Evolutionary conservation across 1,284 basidiomycete species (phyloP).

Genomic region (Leccinum cinnamomeum): DNA sequence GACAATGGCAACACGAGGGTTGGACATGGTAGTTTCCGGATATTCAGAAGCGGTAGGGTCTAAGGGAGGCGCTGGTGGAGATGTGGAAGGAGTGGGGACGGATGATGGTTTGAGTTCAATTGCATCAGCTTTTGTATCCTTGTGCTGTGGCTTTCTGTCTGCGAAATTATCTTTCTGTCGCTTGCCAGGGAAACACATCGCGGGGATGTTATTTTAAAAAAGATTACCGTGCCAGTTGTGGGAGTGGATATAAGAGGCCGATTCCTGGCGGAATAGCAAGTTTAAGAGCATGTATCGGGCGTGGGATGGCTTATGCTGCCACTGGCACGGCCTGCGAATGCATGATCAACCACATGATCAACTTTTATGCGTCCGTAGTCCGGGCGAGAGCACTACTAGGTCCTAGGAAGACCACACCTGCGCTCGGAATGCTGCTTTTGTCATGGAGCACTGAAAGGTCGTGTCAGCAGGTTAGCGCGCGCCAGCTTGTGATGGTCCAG

Average conservation of each 20-base stretch:
- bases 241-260: constrained; percentile 6
- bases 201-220: constrained; percentile 4
- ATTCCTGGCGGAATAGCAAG: background rate
- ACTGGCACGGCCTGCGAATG: constrained; percentile 15
- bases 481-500: constrained; percentile 1
- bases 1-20: constrained; percentile 73
- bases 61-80: background rate
- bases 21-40: constrained; percentile 17
- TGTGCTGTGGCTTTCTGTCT: constrained; percentile 24
- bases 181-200: constrained; percentile 46
- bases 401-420: constrained; percentile 6
- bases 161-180: constrained; percentile 38
- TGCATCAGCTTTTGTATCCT: constrained; percentile 18
- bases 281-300: constrained; percentile 13
- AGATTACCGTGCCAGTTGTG: background rate
- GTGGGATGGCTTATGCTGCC: constrained; percentile 24
- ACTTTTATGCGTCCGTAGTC: constrained; percentile 12
- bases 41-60: constrained; percentile 1
- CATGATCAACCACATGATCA: constrained; percentile 16
- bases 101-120: constrained; percentile 13
- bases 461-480: background rate
- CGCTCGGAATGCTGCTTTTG: constrained; percentile 1
- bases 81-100: constrained; percentile 5
- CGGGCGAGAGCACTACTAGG: background rate
- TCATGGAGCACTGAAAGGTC: constrained; percentile 4